Base-by-base conservation (phyloP, 1,284 basidiomycete species). In the Trametes sp. region DNA sequence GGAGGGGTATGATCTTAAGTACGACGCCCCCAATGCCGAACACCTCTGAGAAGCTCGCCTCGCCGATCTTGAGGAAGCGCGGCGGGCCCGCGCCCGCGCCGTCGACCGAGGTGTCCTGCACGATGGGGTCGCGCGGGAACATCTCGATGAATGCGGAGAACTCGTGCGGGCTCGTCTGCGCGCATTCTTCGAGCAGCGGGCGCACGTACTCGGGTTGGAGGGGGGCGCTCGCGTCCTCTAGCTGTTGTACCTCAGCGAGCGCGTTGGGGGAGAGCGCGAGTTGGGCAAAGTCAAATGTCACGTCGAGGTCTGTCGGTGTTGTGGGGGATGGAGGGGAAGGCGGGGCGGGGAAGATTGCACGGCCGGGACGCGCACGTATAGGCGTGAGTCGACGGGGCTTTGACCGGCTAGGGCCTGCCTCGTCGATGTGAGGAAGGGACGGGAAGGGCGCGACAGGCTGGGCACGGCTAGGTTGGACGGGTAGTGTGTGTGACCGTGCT, bases 31-130 rank as follows among this genome's bases (percentile, higher is more conserved):
- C 88, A 53, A 96, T 88, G 4, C 90, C 90, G 77, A 95, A 99
- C n/a, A 99, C 98, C 74, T 99, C 97, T 0, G 95, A 98, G 76
- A 93, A 99, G 52, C 93, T 95, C 13, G 97, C 97, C 78, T 99
- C 97, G 49, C 96, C 97, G 57, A 98, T 89, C 78, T 99, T 99
- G 65, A 80, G 81, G 75, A 94, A 93, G 6, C 45, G 55, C 2
- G 63, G 59, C 4, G 45, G 45, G 6, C 45, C 45, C 24, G 41
- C 38, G 7, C 51, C 51, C 6, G 54, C 21, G 7, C 44, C 51
- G 0, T 28, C 68, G 19, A 63, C 66, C 19, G 72, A 71, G 14
- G 56, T 67, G 45, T 70, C 73, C 51, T 73, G 81, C 24, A 89
- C 81, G 62, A 89, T 80, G 16, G 85, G 82, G 69, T 93, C 91